Evolutionary conservation across 805 yeast genomes (phyloP), one percentile per base, ranked within the genome.

Genomic region (Saccharomycopsis microspora): DNA sequence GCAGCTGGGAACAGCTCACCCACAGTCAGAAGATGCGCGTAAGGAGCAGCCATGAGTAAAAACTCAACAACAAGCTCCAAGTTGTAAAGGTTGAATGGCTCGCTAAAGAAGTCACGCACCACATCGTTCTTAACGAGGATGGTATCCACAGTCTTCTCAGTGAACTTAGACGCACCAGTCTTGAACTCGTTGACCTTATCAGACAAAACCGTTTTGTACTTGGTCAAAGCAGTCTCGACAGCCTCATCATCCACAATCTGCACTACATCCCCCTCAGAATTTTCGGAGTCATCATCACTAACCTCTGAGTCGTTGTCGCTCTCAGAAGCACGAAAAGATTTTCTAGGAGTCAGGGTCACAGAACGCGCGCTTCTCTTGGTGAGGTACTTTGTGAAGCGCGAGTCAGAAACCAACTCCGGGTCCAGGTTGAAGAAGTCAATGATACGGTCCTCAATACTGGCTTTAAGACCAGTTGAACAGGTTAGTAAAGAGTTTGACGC

Each of bases 381-480:
- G 31, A 57, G 56, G 41, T 41, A 62, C 45, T 58, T 63, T 43
- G 43, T 53, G 49, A 49, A 63, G 7, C 51, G 50, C 0, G 43
- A 42, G 39, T 55, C 55, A 27, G 50, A 53, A 42, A 54, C 61
- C 50, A 62, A 57, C 50, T 60, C 63, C 11, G 66, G 66, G 45
- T 62, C 59, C 48, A 54, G 51, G 46, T 60, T 62, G 44, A 63
- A 57, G 48, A 60, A 57, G 38, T 44, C 54, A 37, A 43, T 39
- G 29, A 63, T 47, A 53, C 63, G 58, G 32, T 59, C 61, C 48
- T 61, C 66, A 45, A 63, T 49, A 30, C 56, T 53, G 1, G 58
- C 45, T 51, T 63, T 63, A 33, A 63, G 60, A 6, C 65, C 66
- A 27, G 54, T 58, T 19, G 19, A 19, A 19, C 34, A 51, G 30